Evolutionary conservation across 345 rosid genomes (phyloP).

Genomic region (Aurinia saxatilis): DNA sequence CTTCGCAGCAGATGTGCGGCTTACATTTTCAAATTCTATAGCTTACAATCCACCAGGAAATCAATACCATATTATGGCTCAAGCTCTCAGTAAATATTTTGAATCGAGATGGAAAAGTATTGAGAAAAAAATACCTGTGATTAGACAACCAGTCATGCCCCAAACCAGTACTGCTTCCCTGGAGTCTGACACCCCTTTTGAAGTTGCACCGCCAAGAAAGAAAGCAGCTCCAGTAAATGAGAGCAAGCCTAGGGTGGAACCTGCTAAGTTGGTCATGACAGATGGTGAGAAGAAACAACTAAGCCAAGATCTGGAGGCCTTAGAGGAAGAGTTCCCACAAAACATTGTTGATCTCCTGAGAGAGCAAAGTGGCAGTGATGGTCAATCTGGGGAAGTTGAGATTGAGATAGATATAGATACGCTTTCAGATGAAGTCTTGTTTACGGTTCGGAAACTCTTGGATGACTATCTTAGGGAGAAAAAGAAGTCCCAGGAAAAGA

Average conservation of each 20-base stretch:
- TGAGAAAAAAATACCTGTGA: constrained; percentile 58
- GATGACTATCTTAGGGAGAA: constrained; percentile 60
- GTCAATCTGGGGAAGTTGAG: constrained; percentile 59
- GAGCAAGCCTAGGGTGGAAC: constrained; percentile 32
- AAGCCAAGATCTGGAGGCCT: constrained; percentile 49
- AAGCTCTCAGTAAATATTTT: constrained; percentile 49
- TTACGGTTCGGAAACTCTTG: constrained; percentile 55
- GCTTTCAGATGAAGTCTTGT: constrained; percentile 59
- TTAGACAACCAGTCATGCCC: constrained; percentile 24
- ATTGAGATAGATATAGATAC: constrained; percentile 83
- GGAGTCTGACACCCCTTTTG: constrained; percentile 25
- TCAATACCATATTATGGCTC: constrained; percentile 66
- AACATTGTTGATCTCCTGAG: constrained; percentile 59
- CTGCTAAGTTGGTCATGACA: constrained; percentile 41
- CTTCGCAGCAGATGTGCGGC: constrained; percentile 77
- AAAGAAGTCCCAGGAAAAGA: constrained; percentile 40
- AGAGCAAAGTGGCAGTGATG: constrained; percentile 49
- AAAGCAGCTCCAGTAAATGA: constrained; percentile 33
- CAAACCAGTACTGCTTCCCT: constrained; percentile 24
- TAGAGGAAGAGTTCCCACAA: constrained; percentile 65
- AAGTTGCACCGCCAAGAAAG: constrained; percentile 37
- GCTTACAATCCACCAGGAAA: constrained; percentile 84
- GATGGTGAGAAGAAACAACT: constrained; percentile 48
- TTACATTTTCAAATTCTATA: constrained; percentile 71
- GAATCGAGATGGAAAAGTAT: constrained; percentile 75